A percentile compares a stretch with the other conserved stretches of the same genome.
Evolutionary conservation across 345 rosid genomes (phyloP).

Genomic region (Arabidopsis thaliana): TAIR10.1 NC_003071.7:14730001-14730500

Average conservation of each 20-base stretch:
- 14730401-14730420: conserved; percentile 45
- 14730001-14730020: background rate
- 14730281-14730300: conserved; percentile 28
- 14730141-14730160: conserved; percentile 58
- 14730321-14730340: conserved; percentile 58
- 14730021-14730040: too few relatives aligned
- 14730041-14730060: background rate
- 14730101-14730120: conserved; percentile 79
- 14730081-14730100: conserved; percentile 78
- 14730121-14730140: conserved; percentile 54
- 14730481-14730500: conserved; percentile 13
- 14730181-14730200: conserved; percentile 77
- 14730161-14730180: conserved; percentile 64
- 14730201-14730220: conserved; percentile 67
- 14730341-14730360: conserved; percentile 23
- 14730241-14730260: conserved; percentile 22
- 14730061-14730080: background rate
- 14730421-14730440: conserved; percentile 29
- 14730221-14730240: conserved; percentile 36
- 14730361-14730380: conserved; percentile 33
- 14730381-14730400: conserved; percentile 20
- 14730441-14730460: conserved; percentile 13
- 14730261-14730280: background rate
- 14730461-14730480: conserved; percentile 18
- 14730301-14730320: conserved; percentile 35